Evolutionary conservation across 2,329 filamentous ascomycete species (phyloP), one percentile per base, ranked within the genome.

Genomic region (Macrophomina phaseolina): DNA sequence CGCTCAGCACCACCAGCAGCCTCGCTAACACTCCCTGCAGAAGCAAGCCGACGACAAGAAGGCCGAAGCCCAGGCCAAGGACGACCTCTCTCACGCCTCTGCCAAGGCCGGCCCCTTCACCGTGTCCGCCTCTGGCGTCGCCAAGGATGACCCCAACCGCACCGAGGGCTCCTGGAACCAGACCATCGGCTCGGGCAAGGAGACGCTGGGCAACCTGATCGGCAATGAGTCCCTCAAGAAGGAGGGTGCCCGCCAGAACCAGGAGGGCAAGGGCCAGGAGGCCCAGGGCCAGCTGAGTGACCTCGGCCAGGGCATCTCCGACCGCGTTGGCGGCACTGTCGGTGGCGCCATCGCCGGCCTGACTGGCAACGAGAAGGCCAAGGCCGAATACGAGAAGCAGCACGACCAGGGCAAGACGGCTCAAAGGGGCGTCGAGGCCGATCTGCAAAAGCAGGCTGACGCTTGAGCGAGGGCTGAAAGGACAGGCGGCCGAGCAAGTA

Each of bases 101-200:
- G 85, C 85, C 70, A 94, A 93, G 78, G 77, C 90, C n/a, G 93
- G 91, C 4, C 89, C 90, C 68, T 83, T 89, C 76, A 87, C 89
- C 30, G 85, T 91, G 67, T 90, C 90, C 11, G 83, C 89, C 61
- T 86, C 88, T 0, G 92, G 92, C 56, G 90, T 91, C 58, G 86
- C 89, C 69, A 85, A 87, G 71, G 92, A 97, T 79, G 84, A 92
- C 79, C 83, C 89, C 11, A 84, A 94, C 77, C 91, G 93, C 70
- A 82, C 85, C 28, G 77, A 87, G 18, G 94, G 94, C 51, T 85
- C 85, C 18, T 96, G 91, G 89, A 92, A 97, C 82, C 94, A 97
- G 81, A 97, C 93, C 5, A 75, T 94, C n/a, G 94, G 94, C 63
- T 87, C 90, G 0, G 89, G 89, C 51, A 97, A 97, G 83, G 92